Evolutionary conservation across 2,329 filamentous ascomycete genomes (phyloP), one percentile per base, ranked within the genome.

Genomic region (Oidium heveae): DNA sequence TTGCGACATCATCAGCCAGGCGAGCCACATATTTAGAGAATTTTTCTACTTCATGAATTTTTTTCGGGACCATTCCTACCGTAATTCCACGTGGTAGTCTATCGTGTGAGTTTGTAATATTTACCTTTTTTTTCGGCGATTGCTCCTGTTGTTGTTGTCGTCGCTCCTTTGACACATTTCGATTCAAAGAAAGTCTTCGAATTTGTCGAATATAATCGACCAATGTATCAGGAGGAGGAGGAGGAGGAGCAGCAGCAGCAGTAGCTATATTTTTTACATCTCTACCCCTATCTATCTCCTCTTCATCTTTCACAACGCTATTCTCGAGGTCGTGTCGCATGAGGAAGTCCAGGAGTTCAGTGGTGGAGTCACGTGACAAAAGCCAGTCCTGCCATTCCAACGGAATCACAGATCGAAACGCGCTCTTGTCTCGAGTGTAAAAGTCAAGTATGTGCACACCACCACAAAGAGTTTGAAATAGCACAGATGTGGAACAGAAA

Each of bases 381-480:
- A 96, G 80, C 69, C 87, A 96, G 0, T 71, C 64, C 59, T 85
- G 78, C 91, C 91, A 98, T 66, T 87, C 80, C 57, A 74, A 66
- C 0, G 87, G 85, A 1, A 98, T 68, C 1, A 89, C 75, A 1
- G 75, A 73, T 54, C 82, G 77, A 66, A 94, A 98, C 0, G 95
- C 74, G 58, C 86, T 83, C 5, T 86, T 85, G 51, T 86, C 77
- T 44, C 79, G 77, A 1, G 87, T 95, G 69, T 95, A 86, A 68
- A 98, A 96, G 66, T 98, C 91, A 55, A 96, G 74, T 58, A 98
- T 88, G 65, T 98, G 91, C 0, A 96, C 85, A n/a, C 89, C 88
- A 54, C 91, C 91, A 64, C 87, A 94, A n/a, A 98, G 74, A 28
- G 85, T 86, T 59, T 86, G 83, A 61, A 95, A 87, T 1, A 86